Evolutionary conservation across 805 yeast species (phyloP).

Genomic region (Zygosaccharomyces rouxii): DNA sequence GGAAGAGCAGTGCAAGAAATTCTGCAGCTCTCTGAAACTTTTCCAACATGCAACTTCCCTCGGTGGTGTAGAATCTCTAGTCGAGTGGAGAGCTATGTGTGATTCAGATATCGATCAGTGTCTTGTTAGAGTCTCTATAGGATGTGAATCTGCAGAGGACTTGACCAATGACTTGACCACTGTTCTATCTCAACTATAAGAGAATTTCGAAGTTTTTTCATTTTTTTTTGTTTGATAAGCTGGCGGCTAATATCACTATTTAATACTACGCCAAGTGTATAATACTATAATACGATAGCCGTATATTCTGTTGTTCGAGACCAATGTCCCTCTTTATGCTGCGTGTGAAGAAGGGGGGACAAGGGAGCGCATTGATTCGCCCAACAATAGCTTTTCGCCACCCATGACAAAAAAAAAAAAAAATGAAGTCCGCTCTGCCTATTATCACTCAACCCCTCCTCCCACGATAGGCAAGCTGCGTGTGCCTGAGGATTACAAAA

Average conservation of each 20-base stretch:
- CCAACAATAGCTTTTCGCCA: not conserved
- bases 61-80: slow-evolving; percentile 87
- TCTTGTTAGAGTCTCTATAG: slow-evolving; percentile 71
- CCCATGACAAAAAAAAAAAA: not conserved
- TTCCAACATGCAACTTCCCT: slow-evolving; percentile 91
- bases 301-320: slow-evolving; percentile 1
- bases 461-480: not conserved
- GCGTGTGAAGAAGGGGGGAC: not conserved
- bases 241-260: not conserved
- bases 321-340: not conserved
- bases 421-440: not conserved
- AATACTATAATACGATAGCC: not conserved
- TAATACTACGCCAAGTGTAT: not conserved
- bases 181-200: slow-evolving; percentile 35
- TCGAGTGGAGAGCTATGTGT: slow-evolving; percentile 84
- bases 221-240: too few relatives aligned
- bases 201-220: not conserved
- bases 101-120: slow-evolving; percentile 54
- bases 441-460: not conserved
- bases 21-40: slow-evolving; percentile 62
- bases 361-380: not conserved
- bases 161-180: slow-evolving; percentile 64
- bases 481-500: not conserved
- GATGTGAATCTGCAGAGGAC: slow-evolving; percentile 74
- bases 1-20: slow-evolving; percentile 50